phyloP scores from a whole-genome alignment of 192 early-diverging fungal genomes.

The Backusella australiensis region DNA sequence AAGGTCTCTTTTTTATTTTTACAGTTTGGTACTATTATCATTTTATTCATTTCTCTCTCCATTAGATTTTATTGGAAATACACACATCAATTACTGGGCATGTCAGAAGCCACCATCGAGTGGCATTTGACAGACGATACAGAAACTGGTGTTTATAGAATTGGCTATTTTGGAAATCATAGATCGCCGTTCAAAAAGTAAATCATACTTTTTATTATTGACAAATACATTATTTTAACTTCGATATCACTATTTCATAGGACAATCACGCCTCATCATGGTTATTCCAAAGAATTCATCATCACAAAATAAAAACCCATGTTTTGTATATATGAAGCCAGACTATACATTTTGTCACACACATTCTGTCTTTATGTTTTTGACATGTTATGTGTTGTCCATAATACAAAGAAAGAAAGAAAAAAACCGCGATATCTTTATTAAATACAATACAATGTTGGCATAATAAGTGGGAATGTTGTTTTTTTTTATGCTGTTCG shows the following conservation, averaged over 20 bases:
- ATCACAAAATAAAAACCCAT: not conserved
- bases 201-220: not conserved
- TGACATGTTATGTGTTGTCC: no score
- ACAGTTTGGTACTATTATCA: not conserved
- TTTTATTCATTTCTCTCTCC: not conserved
- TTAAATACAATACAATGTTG: no score
- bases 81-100: constrained; percentile 10
- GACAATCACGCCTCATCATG: not conserved
- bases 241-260: not conserved
- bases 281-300: constrained; percentile 20
- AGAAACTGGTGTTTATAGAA: constrained; percentile 18
- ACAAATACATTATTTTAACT: not conserved
- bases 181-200: constrained; percentile 14
- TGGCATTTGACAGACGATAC: constrained; percentile 13
- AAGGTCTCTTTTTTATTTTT: not conserved
- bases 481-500: not conserved
- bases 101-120: constrained; percentile 20
- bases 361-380: not conserved
- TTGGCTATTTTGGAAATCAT: constrained; percentile 32
- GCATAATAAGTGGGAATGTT: no score
- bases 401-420: no score
- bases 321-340: not conserved
- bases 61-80: constrained; percentile 26
- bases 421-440: no score
- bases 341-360: not conserved